Evolutionary conservation across 2,329 filamentous ascomycete species (phyloP), one percentile per base, ranked within the genome.

Genomic region (Dryadomyces quercivorus): DNA sequence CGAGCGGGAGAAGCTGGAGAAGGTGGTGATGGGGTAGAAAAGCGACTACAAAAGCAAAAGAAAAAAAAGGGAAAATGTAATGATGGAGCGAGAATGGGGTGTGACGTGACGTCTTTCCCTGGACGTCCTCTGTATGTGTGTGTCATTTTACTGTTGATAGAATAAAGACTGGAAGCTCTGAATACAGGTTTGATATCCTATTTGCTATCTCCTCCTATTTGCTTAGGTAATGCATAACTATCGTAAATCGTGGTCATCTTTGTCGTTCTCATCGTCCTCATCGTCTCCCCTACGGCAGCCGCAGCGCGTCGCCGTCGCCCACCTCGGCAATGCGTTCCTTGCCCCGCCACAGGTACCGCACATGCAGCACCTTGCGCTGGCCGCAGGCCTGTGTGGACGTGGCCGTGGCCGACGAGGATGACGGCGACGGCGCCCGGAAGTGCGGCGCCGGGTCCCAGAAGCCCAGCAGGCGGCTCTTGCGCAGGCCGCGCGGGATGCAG

Each of bases 1-100:
- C 0, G 80, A 82, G 69, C 75, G 69, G 63, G 75, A 79, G 1
- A 75, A 73, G 64, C 61, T 82, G 57, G 69, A 66, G 58, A 67
- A 68, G 26, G 73, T 78, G 13, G 72, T 79, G 3, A 64, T 68
- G 59, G 64, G 36, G 26, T 31, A 31, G 26, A 31, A 31, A 31
- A 31, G n/a, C n/a, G n/a, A n/a, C n/a, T n/a, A n/a, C n/a, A n/a
- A n/a, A n/a, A n/a, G n/a, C n/a, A n/a, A n/a, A 31, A 5, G 26
- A 31, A 31, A 8, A 31, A 31, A 8, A 8, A 8, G 8, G 8
- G 8, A 31, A 31, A 31, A 31, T 31, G 26, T 31, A 31, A 31
- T 31, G 26, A 31, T 31, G 26, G 26, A 31, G 26, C 4, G 26
- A 31, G 8, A 31, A 31, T 5, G 8, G 26, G 8, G 26, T 8